Evolutionary conservation across 495 filamentous ascomycete genomes (phyloP).

Genomic region (Hypoxylon fuscum): DNA sequence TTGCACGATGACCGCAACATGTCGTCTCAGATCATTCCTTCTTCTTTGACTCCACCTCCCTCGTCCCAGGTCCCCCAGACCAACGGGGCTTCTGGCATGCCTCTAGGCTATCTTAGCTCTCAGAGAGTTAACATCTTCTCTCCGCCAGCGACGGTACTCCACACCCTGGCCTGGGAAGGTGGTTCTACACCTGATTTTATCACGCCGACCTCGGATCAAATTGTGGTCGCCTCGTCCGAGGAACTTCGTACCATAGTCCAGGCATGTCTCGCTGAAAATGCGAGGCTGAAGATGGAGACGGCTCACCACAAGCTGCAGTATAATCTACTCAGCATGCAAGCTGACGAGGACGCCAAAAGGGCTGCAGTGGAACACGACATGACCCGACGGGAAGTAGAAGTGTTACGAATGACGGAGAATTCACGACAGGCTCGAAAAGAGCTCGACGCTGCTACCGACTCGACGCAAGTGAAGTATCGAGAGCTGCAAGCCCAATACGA

Average conservation of each 20-base stretch:
- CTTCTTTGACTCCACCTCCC: constrained; percentile 76
- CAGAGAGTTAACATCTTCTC: constrained; percentile 57
- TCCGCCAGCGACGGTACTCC: constrained; percentile 65
- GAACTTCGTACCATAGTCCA: constrained; percentile 67
- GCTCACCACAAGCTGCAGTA: constrained; percentile 95
- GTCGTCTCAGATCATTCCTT: constrained; percentile 51
- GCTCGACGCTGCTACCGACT: constrained; percentile 49
- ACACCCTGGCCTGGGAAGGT: constrained; percentile 58
- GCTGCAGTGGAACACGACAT: constrained; percentile 94
- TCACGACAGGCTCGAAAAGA: constrained; percentile 59
- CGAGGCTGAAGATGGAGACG: constrained; percentile 77
- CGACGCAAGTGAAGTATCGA: constrained; percentile 54
- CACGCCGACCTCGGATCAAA: constrained; percentile 69
- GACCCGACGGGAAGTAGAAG: constrained; percentile 88
- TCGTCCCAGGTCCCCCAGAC: constrained; percentile 69
- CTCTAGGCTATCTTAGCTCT: constrained; percentile 56
- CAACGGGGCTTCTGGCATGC: constrained; percentile 45
- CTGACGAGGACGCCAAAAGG: constrained; percentile 83
- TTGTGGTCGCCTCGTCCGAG: constrained; percentile 66
- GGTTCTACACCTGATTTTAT: constrained; percentile 60
- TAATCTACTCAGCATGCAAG: constrained; percentile 85
- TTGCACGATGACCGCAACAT: constrained; percentile 48
- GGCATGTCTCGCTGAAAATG: constrained; percentile 62
- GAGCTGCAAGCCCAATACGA: constrained; percentile 62
- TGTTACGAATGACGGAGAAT: constrained; percentile 71